phyloP scores from a whole-genome alignment of 1,284 basidiomycete genomes.

The Ustilago curta region DNA sequence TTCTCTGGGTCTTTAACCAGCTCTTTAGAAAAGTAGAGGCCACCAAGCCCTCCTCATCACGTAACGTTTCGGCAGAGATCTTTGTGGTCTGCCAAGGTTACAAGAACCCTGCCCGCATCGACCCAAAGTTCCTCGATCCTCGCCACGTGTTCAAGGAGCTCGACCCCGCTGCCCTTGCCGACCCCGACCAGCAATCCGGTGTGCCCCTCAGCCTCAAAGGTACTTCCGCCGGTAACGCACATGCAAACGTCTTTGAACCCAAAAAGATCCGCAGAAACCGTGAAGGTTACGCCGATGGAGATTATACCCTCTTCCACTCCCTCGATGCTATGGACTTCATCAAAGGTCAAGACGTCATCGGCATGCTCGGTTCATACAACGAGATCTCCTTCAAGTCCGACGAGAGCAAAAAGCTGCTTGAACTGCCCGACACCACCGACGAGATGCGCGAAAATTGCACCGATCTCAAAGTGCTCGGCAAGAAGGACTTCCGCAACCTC shows the following conservation, averaged over 20 bases:
- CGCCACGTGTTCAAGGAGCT: constrained; percentile 97
- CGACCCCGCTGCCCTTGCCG: constrained; percentile 66
- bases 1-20: constrained; percentile 99
- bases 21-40: constrained; percentile 96
- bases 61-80: constrained; percentile 99
- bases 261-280: constrained; percentile 94
- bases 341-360: constrained; percentile 73
- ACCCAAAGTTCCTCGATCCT: constrained; percentile 97
- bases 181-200: constrained; percentile 30
- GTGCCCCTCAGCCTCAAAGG: constrained; percentile 55
- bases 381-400: constrained; percentile 79
- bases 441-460: constrained; percentile 86
- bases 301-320: constrained; percentile 89
- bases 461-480: constrained; percentile 96
- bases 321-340: constrained; percentile 82
- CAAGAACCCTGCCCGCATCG: constrained; percentile 92
- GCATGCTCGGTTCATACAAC: constrained; percentile 84
- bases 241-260: constrained; percentile 89
- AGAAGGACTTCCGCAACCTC: constrained; percentile 93
- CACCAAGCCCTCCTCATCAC: constrained; percentile 96
- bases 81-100: constrained; percentile 98
- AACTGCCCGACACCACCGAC: constrained; percentile 72
- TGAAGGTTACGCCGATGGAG: constrained; percentile 95
- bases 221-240: constrained; percentile 61
- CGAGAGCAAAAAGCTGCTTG: constrained; percentile 81